These are phyloP conservation scores for Pochonia chlamydosporia DNA, from an alignment of 2,329 filamentous ascomycete species.

Conservation along the genomic window DNA sequence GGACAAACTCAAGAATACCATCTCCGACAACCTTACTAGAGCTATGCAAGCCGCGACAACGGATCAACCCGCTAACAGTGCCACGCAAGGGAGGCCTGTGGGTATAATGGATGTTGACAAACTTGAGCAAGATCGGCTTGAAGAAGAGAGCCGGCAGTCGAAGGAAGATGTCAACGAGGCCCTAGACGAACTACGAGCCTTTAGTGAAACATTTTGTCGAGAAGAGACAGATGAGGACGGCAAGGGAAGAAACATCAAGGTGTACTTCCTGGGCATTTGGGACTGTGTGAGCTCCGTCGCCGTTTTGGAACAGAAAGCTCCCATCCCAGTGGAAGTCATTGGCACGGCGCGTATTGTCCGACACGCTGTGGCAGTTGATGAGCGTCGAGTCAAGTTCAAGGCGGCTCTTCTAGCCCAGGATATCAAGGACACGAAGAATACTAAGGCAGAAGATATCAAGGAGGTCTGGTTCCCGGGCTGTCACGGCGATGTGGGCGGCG, in stretches of 20 bases:
- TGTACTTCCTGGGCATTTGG: slow-evolving; percentile 51
- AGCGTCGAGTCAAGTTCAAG: slow-evolving; percentile 51
- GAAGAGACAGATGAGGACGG: slow-evolving; percentile 20
- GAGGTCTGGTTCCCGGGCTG: slow-evolving; percentile 52
- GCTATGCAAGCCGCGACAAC: too few species aligned
- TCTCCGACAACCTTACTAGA: too few species aligned
- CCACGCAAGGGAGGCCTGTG: too few species aligned
- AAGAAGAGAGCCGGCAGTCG: too few species aligned
- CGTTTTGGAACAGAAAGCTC: slow-evolving; percentile 31
- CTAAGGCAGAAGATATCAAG: slow-evolving; percentile 31
- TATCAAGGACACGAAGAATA: slow-evolving; percentile 18
- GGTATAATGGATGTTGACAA: too few species aligned
- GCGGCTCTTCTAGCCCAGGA: slow-evolving; percentile 41
- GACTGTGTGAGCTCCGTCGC: slow-evolving; percentile 48
- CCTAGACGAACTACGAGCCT: slow-evolving; percentile 34
- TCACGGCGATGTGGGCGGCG: slow-evolving; percentile 49
- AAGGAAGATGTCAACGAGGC: slow-evolving; percentile 8
- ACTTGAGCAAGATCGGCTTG: too few species aligned
- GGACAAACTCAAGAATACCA: too few species aligned
- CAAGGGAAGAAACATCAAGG: slow-evolving; percentile 33
- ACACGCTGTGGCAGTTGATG: slow-evolving; percentile 48
- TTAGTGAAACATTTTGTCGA: slow-evolving; percentile 43
- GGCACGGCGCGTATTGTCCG: slow-evolving; percentile 40
- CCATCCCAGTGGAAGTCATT: slow-evolving; percentile 29
- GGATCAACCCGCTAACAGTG: too few species aligned